phyloP scores from a whole-genome alignment of 2,329 filamentous ascomycete species.

The Zalaria sp. region DNA sequence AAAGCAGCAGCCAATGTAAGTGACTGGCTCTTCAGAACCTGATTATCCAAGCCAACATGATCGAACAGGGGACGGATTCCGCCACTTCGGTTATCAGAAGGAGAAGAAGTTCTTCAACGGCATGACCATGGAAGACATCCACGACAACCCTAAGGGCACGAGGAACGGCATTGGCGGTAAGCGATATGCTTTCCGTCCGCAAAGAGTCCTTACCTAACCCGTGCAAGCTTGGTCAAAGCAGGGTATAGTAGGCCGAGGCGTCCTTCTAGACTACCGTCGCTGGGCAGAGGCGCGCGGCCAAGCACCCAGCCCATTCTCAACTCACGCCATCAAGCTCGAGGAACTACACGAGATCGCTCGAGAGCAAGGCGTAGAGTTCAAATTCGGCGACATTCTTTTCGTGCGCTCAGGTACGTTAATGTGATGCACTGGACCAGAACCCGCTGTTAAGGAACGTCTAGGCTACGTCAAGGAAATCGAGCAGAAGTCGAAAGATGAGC shows the following conservation, averaged over 20 bases:
- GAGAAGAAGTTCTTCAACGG: constrained; percentile 26
- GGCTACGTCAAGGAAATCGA: constrained; percentile 31
- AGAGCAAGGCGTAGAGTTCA: constrained; percentile 43
- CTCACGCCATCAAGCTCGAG: constrained; percentile 26
- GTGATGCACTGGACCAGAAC: no score
- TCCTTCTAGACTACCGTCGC: constrained; percentile 28
- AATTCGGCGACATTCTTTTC: constrained; percentile 41
- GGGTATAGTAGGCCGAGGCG: constrained; percentile 27
- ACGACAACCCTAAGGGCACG: constrained; percentile 21
- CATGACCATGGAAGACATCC: constrained; percentile 25
- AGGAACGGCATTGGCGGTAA: constrained; percentile 24
- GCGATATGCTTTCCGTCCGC: not conserved
- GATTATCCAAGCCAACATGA: not conserved
- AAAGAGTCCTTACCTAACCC: not conserved
- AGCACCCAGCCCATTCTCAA: constrained; percentile 26
- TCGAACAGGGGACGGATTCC: constrained; percentile 26
- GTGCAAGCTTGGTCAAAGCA: constrained; percentile 32
- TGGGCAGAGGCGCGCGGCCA: constrained; percentile 27
- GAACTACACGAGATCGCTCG: constrained; percentile 43
- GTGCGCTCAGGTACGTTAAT: constrained; percentile 23
- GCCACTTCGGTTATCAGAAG: constrained; percentile 26
- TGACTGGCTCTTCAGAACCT: not conserved
- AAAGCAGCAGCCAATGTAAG: constrained; percentile 39
- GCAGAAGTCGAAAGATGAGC: constrained; percentile 21
- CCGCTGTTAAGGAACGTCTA: no score